Base-by-base conservation (phyloP, 441 rosid genomes). In the Pelargonium fulgidum region DNA sequence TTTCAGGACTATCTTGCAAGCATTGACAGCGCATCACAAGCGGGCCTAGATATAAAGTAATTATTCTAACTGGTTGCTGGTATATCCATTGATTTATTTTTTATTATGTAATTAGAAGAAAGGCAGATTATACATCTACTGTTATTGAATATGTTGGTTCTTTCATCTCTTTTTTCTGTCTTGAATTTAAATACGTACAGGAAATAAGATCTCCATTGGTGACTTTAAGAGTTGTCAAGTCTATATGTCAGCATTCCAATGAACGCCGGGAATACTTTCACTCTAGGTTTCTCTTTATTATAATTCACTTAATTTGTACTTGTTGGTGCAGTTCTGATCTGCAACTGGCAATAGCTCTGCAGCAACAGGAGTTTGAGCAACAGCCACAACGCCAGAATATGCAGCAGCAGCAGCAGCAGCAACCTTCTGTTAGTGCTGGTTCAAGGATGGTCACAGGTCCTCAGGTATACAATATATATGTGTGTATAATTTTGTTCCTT, bases 331-430 rank as follows among this genome's bases (percentile, higher is more conserved):
- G 99, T 75, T 78, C 97, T 73, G 99, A 95, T 86, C 87, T 92
- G 68, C 94, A 92, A 81, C 80, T 89, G 62, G 99, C 98, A 69
- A 95, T 95, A 78, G 99, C 96, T 67, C 79, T 95, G 78, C 97
- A 95, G 75, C 98, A 95, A 71, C 92, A 92, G 76, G 97, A 92
- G 75, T 92, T 87, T 79, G 97, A 90, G 62, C 96, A 85, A 70
- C 92, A 80, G 70, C 87, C 86, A 8, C 93, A 81, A 44, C 87
- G 85, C 70, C 81, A 80, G 29, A 79, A 81, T 72, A 8, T 68
- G 66, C 90, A 83, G 70, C 94, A 85, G 39, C 39, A 33, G 39
- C 39, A 33, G 39, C 81, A 80, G 29, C 90, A 83, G 70, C 94
- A 19, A 75, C 80, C 88, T 73, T 63, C 92, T 1, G 14, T 65